Evolutionary conservation across 148 eudicot genomes (phyloP), one percentile per base, ranked within the genome.

Genomic region (Rhododendron williamsianum): DNA sequence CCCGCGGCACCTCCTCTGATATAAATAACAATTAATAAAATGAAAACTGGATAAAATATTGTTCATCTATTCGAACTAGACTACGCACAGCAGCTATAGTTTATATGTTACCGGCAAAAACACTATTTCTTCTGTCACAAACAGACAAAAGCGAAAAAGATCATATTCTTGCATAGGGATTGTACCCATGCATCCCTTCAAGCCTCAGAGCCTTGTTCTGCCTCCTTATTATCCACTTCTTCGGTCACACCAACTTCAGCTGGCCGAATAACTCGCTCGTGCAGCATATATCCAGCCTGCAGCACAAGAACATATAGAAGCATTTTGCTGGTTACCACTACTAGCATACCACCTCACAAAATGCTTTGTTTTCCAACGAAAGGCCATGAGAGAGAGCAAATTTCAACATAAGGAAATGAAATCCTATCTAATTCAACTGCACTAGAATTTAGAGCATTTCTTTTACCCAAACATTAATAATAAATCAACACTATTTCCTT

Each of bases 181-280:
- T 63, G 36, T 71, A 38, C 69, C 9, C 16, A 48, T 78, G 16
- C 11, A 7, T 35, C 9, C 60, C 78, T n/a, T 84, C 83, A 84
- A 52, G 85, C 87, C 86, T 89, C 89, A 54, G 91, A 83, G 19
- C 84, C 85, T 80, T 87, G 30, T 33, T 85, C 82, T 65, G 88
- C 88, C 82, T 90, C 90, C 71, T 83, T 86, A n/a, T 84, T 89
- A 87, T 91, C 92, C 51, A 33, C 73, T 45, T 89, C 92, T 49
- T 85, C 89, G 0, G 98, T 97, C 84, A 97, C 99, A 38, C 99
- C 99, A 80, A 97, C 99, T 89, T 97, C 99, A 69, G 99, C 98
- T 69, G 99, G 99, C 81, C 99, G 90, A 82, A 97, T 87, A 81
- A 97, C 87, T 86, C 99, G 91, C 77, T 94, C 98, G 65, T 97